Conservation (phyloP, 192 early-diverging fungal genomes). For the Coemansia sp. region DNA sequence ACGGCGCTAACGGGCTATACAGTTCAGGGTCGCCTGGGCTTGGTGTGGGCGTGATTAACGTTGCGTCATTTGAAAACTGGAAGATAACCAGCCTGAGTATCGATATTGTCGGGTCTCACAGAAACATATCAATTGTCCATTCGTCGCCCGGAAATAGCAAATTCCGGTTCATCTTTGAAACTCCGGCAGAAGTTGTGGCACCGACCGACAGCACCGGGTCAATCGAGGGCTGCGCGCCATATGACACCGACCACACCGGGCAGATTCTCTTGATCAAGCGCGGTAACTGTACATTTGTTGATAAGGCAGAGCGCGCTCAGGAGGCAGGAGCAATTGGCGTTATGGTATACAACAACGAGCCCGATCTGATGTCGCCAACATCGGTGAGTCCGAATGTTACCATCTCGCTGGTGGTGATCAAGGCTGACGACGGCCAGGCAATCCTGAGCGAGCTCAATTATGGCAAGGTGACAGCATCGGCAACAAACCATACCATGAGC, state of each 20-base stretch:
- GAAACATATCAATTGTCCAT: constrained; percentile 49
- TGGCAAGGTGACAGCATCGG: constrained; percentile 43
- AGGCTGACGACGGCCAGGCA: constrained; percentile 51
- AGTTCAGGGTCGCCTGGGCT: constrained; percentile 61
- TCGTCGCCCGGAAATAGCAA: constrained; percentile 53
- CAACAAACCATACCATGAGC: constrained; percentile 53
- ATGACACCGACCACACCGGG: constrained; percentile 36
- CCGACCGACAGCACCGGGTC: constrained; percentile 48
- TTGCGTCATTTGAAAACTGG: constrained; percentile 56
- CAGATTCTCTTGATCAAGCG: constrained; percentile 67
- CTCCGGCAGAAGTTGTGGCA: constrained; percentile 41
- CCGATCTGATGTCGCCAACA: constrained; percentile 45
- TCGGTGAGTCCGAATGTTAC: constrained; percentile 40
- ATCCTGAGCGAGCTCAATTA: constrained; percentile 52
- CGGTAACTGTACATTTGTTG: constrained; percentile 66
- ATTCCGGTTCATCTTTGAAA: constrained; percentile 36
- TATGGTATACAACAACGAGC: constrained; percentile 63
- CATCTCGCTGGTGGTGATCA: constrained; percentile 62
- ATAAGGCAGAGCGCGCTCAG: constrained; percentile 60
- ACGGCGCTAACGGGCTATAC: constrained; percentile 65
- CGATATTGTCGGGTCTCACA: constrained; percentile 33
- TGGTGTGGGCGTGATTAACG: constrained; percentile 57
- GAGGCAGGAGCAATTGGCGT: constrained; percentile 63
- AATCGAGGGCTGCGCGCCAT: constrained; percentile 60
- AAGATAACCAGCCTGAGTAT: constrained; percentile 47